Evolutionary conservation across 805 yeast genomes (phyloP).

Genomic region (Saturnispora diversa): DNA sequence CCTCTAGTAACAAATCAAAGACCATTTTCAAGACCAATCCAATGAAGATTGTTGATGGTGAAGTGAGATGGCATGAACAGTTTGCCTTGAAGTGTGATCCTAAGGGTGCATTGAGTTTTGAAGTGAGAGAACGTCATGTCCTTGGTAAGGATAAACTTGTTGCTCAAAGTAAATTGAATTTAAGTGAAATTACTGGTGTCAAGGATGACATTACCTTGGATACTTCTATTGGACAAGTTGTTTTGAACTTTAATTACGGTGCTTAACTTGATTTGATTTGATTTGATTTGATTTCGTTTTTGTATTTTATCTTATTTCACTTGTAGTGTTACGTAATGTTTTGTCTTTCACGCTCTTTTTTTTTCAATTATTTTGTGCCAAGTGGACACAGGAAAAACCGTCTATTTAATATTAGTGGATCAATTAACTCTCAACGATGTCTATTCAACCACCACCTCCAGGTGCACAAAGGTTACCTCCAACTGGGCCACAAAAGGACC

Average conservation of each 20-base stretch:
- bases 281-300: not conserved
- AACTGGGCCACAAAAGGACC: slow-evolving; percentile 30
- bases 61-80: slow-evolving; percentile 52
- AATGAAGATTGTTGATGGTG: slow-evolving; percentile 41
- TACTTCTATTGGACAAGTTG: slow-evolving; percentile 2
- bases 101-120: slow-evolving; percentile 51
- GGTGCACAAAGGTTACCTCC: slow-evolving; percentile 19
- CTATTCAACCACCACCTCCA: not conserved
- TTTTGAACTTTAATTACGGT: slow-evolving; percentile 7
- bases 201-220: slow-evolving; percentile 3
- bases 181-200: slow-evolving; percentile 6
- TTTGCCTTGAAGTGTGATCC: slow-evolving; percentile 59
- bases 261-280: not conserved
- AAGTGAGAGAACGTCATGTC: slow-evolving; percentile 57
- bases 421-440: not conserved
- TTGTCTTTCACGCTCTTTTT: no score
- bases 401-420: no score
- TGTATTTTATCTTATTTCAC: no score
- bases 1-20: slow-evolving; percentile 34
- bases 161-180: not conserved
- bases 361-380: no score
- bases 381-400: no score
- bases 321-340: no score
- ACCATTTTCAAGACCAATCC: slow-evolving; percentile 59
- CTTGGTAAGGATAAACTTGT: slow-evolving; percentile 49